Evolutionary conservation across 768 basidiomycete genomes (phyloP).

Genomic region (Russula griseocarnosa): DNA sequence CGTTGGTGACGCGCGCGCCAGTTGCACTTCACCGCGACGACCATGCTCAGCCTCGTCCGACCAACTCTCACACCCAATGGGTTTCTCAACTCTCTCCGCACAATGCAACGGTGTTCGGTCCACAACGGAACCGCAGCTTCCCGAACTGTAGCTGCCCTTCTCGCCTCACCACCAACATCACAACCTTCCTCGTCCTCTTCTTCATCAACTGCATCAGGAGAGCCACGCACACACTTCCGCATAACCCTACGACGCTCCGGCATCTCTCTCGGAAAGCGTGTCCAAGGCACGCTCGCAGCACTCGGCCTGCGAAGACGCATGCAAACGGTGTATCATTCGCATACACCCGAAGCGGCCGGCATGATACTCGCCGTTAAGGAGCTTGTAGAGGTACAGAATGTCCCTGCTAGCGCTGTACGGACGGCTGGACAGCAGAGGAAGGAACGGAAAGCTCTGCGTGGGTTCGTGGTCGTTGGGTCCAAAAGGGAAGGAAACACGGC

Average conservation of each 20-base stretch:
- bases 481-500: conserved; percentile 11
- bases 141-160: conserved; percentile 21
- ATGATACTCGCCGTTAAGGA: conserved; percentile 88
- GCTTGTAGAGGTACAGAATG: conserved; percentile 83
- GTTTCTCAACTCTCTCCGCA: background rate
- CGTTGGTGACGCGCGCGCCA: no score
- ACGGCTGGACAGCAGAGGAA: conserved; percentile 64
- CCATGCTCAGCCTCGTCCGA: conserved; percentile 4
- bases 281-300: conserved; percentile 70
- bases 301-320: conserved; percentile 80
- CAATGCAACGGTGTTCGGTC: background rate
- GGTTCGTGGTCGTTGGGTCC: conserved; percentile 54
- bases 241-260: conserved; percentile 86
- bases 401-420: conserved; percentile 60
- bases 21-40: no score
- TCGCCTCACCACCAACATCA: background rate
- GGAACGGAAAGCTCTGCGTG: conserved; percentile 63
- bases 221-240: conserved; percentile 71
- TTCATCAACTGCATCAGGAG: conserved; percentile 3
- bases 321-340: conserved; percentile 80
- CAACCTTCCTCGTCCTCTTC: conserved; percentile 11
- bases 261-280: conserved; percentile 71
- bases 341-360: conserved; percentile 71
- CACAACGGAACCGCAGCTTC: conserved; percentile 20
- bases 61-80: background rate